These are phyloP conservation scores for Aspergillus nidulans DNA, from an alignment of 495 filamentous ascomycete species.

Conservation along the genomic window DNA sequence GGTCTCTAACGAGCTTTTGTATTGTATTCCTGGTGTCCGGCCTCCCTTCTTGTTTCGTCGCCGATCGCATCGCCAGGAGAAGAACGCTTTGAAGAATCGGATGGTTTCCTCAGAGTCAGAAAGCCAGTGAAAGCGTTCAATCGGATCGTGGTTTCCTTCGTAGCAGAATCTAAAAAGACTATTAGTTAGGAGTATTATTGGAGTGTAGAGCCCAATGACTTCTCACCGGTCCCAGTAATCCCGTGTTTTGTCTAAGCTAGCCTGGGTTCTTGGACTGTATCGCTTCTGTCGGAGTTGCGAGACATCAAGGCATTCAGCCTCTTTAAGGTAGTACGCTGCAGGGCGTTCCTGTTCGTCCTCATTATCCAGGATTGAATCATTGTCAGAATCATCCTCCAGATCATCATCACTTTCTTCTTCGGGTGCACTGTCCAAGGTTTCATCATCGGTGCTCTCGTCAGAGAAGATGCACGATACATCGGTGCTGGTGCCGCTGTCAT, in stretches of 20 bases:
- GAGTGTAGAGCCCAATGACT: neutral
- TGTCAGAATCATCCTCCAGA: conserved; percentile 18
- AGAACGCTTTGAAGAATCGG: conserved; percentile 28
- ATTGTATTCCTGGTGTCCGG: conserved; percentile 24
- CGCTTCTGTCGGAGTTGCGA: conserved; percentile 27
- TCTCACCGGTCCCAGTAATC: conserved; percentile 27
- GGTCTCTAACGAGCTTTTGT: conserved; percentile 21
- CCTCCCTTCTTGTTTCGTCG: conserved; percentile 31
- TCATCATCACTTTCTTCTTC: conserved; percentile 17
- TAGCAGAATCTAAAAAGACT: conserved; percentile 21
- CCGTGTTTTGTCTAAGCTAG: conserved; percentile 21
- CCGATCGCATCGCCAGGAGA: conserved; percentile 27
- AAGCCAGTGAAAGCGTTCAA: conserved; percentile 20
- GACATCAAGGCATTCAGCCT: conserved; percentile 26
- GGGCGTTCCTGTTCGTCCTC: conserved; percentile 23
- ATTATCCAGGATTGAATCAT: conserved; percentile 23
- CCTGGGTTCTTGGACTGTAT: conserved; percentile 25
- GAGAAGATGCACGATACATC: neutral
- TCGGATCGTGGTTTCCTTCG: conserved; percentile 17
- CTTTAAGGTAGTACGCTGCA: conserved; percentile 19
- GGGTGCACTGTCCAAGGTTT: conserved; percentile 15
- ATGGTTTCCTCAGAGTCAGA: conserved; percentile 28
- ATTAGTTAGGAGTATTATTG: conserved; percentile 12
- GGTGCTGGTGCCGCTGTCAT: neutral
- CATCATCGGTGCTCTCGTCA: neutral